phyloP scores from a whole-genome alignment of 2,329 filamentous ascomycete species.

The Xylaria arbuscula region DNA sequence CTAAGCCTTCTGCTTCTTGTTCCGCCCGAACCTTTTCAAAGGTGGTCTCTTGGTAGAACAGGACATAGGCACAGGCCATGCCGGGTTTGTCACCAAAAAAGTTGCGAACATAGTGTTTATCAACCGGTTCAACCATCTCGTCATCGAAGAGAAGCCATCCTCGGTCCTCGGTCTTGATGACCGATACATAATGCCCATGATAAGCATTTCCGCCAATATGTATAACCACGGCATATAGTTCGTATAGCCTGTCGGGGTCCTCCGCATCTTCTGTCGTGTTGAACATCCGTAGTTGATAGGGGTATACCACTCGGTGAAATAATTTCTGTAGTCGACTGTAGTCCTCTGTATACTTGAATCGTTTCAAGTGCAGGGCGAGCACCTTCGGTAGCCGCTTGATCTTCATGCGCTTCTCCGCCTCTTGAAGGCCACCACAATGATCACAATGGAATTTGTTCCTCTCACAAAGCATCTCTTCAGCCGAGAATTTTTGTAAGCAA shows the following conservation, averaged over 20 bases:
- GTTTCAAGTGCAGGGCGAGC: conserved; percentile 90
- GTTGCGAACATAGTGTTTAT: conserved; percentile 94
- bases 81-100: conserved; percentile 96
- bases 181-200: conserved; percentile 96
- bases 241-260: conserved; percentile 92
- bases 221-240: conserved; percentile 95
- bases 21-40: conserved; percentile 77
- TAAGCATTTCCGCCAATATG: conserved; percentile 97
- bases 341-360: conserved; percentile 98
- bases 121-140: conserved; percentile 97
- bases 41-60: conserved; percentile 95
- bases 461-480: conserved; percentile 98
- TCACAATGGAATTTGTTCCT: conserved; percentile 99
- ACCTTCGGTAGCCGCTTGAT: conserved; percentile 94
- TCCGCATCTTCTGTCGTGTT: conserved; percentile 97
- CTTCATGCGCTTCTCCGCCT: conserved; percentile 99
- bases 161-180: conserved; percentile 95
- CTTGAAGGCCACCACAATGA: conserved; percentile 93
- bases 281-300: conserved; percentile 94
- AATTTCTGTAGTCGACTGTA: conserved; percentile 93
- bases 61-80: conserved; percentile 92
- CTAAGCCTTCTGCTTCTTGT: conserved; percentile 81
- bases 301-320: conserved; percentile 96
- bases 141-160: conserved; percentile 98
- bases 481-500: conserved; percentile 93